Base-by-base conservation (phyloP, 2,329 filamentous ascomycete species). In the Phialocephala sp. region DNA sequence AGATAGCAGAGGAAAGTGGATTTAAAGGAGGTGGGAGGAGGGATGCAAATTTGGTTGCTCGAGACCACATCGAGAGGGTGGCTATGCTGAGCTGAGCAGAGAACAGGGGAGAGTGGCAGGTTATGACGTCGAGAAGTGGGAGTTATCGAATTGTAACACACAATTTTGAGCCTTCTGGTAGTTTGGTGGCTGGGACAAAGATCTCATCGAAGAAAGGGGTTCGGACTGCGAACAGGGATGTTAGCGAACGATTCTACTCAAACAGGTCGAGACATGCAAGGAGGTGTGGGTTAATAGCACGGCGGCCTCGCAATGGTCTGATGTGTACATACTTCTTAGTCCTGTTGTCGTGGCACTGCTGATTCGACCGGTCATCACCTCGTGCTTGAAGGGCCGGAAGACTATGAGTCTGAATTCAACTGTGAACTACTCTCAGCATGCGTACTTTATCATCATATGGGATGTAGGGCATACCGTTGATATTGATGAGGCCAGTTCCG, bases 201-300 rank as follows among this genome's bases (percentile, higher is more conserved):
- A 99, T 93, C 69, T 98, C 94, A 72, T 94, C 91, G 72, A 97
- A 99, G 78, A 99, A 99, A 68, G 97, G 92, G 4, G 94, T 90
- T 58, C 89, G 88, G 66, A 98, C 88, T 90, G 67, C 27, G 8
- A 43, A 39, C 43, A 8, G 39, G 35, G 35, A n/a, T 14, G 35
- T 54, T 35, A 52, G 41, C 45, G 27, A 24, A 41, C n/a, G 15
- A 35, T 55, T 15, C 36, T 35, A 32, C 27, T 32, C 27, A 32
- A 32, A 32, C 3, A 32, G 27, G 27, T 32, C 6, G 15, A 41
- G 37, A 12, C n/a, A n/a, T 20, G 39, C 14, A 9, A 47, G 37
- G 9, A 50, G 2, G 47, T 18, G 3, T 15, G 54, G 15, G 37
- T 4, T 41, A 5, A 14, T 12, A 18, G 11, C 37, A 18, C 9